Conservation (phyloP, 2,329 filamentous ascomycete genomes). For the Rutstroemia sydowiana region DNA sequence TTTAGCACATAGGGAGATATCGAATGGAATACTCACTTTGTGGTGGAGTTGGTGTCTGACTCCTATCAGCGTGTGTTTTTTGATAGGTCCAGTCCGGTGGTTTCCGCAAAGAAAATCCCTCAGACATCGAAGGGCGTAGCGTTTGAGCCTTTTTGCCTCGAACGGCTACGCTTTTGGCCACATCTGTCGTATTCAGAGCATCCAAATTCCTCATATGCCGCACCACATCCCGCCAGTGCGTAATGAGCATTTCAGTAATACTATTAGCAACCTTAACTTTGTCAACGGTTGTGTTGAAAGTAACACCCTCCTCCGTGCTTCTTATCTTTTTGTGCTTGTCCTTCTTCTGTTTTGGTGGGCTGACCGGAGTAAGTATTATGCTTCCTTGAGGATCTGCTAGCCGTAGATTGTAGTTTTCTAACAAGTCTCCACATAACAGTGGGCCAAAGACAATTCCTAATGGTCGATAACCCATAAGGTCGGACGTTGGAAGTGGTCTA, state of each 20-base stretch:
- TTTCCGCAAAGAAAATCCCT: constrained; percentile 33
- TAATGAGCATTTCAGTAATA: constrained; percentile 58
- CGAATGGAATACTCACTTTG: constrained; percentile 24
- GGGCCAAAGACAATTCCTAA: constrained; percentile 60
- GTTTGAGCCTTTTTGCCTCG: constrained; percentile 12
- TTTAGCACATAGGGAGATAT: background rate
- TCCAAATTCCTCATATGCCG: constrained; percentile 47
- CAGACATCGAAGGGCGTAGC: constrained; percentile 37
- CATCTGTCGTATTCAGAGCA: constrained; percentile 13
- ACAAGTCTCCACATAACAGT: constrained; percentile 50
- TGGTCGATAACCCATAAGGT: constrained; percentile 57
- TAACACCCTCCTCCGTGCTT: constrained; percentile 17
- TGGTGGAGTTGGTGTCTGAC: constrained; percentile 32
- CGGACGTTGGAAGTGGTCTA: constrained; percentile 45
- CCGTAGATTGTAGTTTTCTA: constrained; percentile 40
- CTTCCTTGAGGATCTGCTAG: constrained; percentile 23
- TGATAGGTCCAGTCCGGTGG: constrained; percentile 33
- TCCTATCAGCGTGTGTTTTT: constrained; percentile 19
- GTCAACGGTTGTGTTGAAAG: constrained; percentile 35
- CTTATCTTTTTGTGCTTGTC: constrained; percentile 33
- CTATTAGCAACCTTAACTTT: constrained; percentile 51
- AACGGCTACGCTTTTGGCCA: constrained; percentile 13
- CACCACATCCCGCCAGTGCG: constrained; percentile 58
- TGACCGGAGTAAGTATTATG: constrained; percentile 24
- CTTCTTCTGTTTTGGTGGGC: constrained; percentile 36